These are phyloP conservation scores for Torrubiellomyces zombiae DNA, from an alignment of 2,329 filamentous ascomycete species.

Conservation along the genomic window DNA sequence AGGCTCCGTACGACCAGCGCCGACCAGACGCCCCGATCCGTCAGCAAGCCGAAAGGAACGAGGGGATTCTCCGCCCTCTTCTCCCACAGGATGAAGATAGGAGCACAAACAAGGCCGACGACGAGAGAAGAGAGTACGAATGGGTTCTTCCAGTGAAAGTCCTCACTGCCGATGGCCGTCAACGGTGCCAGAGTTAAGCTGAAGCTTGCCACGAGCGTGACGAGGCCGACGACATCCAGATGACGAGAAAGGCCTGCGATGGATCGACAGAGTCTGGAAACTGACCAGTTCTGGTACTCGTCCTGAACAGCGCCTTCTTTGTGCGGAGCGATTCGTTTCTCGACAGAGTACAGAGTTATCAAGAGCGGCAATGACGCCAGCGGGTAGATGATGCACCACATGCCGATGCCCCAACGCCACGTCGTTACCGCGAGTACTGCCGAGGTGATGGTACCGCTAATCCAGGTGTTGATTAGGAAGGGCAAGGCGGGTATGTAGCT, in stretches of 20 bases:
- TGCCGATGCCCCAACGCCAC: constrained; percentile 48
- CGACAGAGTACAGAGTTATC: constrained; percentile 18
- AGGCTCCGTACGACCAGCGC: constrained; percentile 35
- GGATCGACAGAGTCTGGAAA: constrained; percentile 14
- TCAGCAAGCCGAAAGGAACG: constrained; percentile 39
- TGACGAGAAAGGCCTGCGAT: constrained; percentile 34
- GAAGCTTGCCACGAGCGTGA: constrained; percentile 26
- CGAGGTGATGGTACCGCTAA: constrained; percentile 38
- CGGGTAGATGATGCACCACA: constrained; percentile 47
- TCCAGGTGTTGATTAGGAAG: constrained; percentile 47
- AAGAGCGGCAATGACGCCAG: constrained; percentile 38
- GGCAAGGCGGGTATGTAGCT: constrained; percentile 44
- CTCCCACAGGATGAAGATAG: constrained; percentile 38
- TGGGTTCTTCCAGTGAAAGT: constrained; percentile 30
- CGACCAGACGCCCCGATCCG: constrained; percentile 44
- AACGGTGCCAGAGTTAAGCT: constrained; percentile 31
- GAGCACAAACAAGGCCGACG: constrained; percentile 30
- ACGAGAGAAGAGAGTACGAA: constrained; percentile 33
- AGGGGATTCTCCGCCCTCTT: constrained; percentile 29
- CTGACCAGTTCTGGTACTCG: background rate
- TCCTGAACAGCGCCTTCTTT: constrained; percentile 1
- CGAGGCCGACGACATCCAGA: constrained; percentile 33
- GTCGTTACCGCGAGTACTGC: constrained; percentile 30
- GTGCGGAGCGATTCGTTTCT: constrained; percentile 7
- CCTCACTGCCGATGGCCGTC: constrained; percentile 34